Evolutionary conservation across 1,284 basidiomycete genomes (phyloP).

Genomic region (Cutaneotrichosporon arboriforme): DNA sequence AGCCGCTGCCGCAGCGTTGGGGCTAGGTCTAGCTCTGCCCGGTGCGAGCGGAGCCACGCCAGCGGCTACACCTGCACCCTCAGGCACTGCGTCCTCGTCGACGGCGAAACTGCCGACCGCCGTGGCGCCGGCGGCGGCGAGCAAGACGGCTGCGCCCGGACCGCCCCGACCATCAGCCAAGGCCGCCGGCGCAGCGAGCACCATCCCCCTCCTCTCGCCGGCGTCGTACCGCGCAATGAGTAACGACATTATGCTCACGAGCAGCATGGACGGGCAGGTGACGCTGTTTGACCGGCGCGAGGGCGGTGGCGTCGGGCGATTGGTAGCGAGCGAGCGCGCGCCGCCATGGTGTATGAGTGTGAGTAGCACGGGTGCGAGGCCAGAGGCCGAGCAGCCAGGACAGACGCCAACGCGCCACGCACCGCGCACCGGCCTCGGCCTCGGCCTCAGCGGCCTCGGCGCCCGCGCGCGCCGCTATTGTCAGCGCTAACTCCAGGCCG

Average conservation of each 20-base stretch:
- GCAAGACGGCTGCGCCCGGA: background rate
- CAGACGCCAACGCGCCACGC: background rate
- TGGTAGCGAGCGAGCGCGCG: slow-evolving; percentile 81
- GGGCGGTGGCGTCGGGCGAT: slow-evolving; percentile 63
- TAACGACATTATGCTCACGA: slow-evolving; percentile 78
- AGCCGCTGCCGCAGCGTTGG: background rate
- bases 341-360: slow-evolving; percentile 95
- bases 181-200: slow-evolving; percentile 7
- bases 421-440: too few species aligned
- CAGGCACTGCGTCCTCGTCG: too few species aligned
- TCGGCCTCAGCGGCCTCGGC: too few species aligned
- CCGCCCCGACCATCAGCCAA: background rate
- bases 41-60: slow-evolving; percentile 7
- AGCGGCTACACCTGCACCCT: slow-evolving; percentile 17
- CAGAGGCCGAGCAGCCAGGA: background rate
- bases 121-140: too few species aligned
- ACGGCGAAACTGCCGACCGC: too few species aligned
- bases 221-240: slow-evolving; percentile 63
- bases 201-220: slow-evolving; percentile 53
- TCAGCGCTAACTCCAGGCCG: slow-evolving; percentile 58
- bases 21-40: slow-evolving; percentile 6
- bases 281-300: slow-evolving; percentile 75
- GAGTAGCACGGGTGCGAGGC: slow-evolving; percentile 34
- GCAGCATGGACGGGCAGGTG: slow-evolving; percentile 86
- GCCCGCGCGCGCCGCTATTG: background rate